These are phyloP conservation scores for Alternaria alternata DNA, from an alignment of 2,329 filamentous ascomycete genomes.

Conservation along the genomic window DNA sequence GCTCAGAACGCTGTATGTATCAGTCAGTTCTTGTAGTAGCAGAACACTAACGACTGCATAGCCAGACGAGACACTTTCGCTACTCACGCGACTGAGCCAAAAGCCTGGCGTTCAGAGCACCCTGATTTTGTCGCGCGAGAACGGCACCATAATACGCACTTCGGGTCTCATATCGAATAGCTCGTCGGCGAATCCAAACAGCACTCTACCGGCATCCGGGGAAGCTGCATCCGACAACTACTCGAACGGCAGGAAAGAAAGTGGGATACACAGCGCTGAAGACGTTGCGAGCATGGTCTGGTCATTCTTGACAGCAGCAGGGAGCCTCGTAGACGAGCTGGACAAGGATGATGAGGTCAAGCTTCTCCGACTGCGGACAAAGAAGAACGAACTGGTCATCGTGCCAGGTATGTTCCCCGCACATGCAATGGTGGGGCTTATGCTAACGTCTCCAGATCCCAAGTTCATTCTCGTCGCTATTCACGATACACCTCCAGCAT, in stretches of 20 bases:
- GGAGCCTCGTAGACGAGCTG: conserved; percentile 73
- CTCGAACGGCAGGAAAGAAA: conserved; percentile 48
- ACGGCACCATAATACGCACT: conserved; percentile 77
- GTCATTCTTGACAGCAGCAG: conserved; percentile 75
- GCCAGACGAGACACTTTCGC: conserved; percentile 68
- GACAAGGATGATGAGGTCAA: conserved; percentile 82
- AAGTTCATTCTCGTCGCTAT: conserved; percentile 83
- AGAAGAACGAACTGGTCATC: conserved; percentile 84
- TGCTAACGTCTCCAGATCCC: conserved; percentile 58
- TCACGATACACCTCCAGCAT: conserved; percentile 77
- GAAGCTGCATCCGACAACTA: conserved; percentile 44
- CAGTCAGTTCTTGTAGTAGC: background rate
- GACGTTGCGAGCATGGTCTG: conserved; percentile 80
- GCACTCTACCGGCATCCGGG: conserved; percentile 46
- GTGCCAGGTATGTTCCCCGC: conserved; percentile 64
- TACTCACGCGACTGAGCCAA: conserved; percentile 73
- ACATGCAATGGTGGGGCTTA: background rate
- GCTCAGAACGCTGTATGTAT: conserved; percentile 39
- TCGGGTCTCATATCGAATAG: conserved; percentile 73
- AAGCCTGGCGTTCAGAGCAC: conserved; percentile 83
- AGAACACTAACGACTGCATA: conserved; percentile 18
- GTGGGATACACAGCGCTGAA: conserved; percentile 68
- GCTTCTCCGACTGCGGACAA: conserved; percentile 78
- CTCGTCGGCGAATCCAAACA: conserved; percentile 57
- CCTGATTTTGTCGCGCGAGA: conserved; percentile 75